Base-by-base conservation (phyloP, 805 yeast genomes). In the Candida xiaguanensis region DNA sequence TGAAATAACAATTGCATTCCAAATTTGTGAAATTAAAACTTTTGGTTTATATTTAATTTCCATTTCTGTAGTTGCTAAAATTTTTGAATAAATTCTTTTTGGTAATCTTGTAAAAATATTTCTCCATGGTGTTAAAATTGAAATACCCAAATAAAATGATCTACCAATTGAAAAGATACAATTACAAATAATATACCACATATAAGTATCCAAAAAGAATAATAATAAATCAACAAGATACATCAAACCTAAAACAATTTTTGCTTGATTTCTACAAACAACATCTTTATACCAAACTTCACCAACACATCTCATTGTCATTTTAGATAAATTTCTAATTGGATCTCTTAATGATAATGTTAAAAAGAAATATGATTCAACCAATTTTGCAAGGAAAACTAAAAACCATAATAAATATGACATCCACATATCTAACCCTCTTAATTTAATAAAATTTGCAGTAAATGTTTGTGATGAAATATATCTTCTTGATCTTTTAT, bases 111-210 rank as follows among this genome's bases (percentile, higher is more conserved):
- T 82, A 75, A 91, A 93, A 53, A 93, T 90, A 65, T 95, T 93
- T 80, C 98, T 87, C 99, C 99, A 93, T 47, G 99, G 99, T 30
- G 99, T 93, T 75, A 90, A 80, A 50, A 93, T 91, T 33, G 99
- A 93, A 55, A 93, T 90, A 84, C 99, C 99, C 66, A 95, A 77
- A 76, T 91, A 93, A 78, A 93, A 93, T 12, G 99, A 93, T 63
- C 96, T 87, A 54, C 96, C 97, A 57, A 93, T 88, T 46, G 98
- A 91, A 80, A 88, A 90, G 51, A 88, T 78, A 67, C 95, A 85
- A 78, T 91, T 93, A 64, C 85, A 82, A 55, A 93, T 74, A 74
- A 93, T 90, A 76, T 93, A 93, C 99, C 99, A 93, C 84, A 93
- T 78, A 66, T 88, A 93, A 45, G 99, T 88, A 85, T 93, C 99